Evolutionary conservation across 2,329 filamentous ascomycete genomes (phyloP).

Genomic region (Sclerotinia nivalis): DNA sequence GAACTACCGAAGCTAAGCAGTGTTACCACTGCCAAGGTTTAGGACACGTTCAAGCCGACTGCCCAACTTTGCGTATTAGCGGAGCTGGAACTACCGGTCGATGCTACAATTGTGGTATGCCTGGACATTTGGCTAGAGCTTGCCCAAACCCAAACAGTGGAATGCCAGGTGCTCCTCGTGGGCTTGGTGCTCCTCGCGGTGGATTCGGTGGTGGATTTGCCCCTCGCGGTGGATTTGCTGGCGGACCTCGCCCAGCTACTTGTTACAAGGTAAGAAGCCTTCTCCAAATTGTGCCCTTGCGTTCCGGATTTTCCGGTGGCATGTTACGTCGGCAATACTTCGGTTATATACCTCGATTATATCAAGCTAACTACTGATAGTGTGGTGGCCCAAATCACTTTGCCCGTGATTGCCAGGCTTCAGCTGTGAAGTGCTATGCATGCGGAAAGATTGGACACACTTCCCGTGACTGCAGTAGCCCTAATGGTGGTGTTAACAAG

Average conservation of each 20-base stretch:
- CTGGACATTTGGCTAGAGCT: slow-evolving; percentile 87
- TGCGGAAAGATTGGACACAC: slow-evolving; percentile 65
- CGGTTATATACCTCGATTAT: not conserved
- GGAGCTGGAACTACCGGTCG: slow-evolving; percentile 79
- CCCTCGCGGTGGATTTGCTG: slow-evolving; percentile 73
- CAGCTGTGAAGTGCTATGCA: slow-evolving; percentile 79
- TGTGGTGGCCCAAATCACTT: slow-evolving; percentile 93
- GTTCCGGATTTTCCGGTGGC: not conserved
- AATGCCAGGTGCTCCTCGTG: slow-evolving; percentile 57
- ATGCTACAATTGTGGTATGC: slow-evolving; percentile 95
- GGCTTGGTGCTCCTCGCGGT: slow-evolving; percentile 69
- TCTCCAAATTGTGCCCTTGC: not conserved
- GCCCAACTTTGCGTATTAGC: slow-evolving; percentile 90
- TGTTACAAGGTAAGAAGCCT: slow-evolving; percentile 58
- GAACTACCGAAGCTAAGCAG: slow-evolving; percentile 98
- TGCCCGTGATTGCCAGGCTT: slow-evolving; percentile 75
- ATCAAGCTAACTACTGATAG: slow-evolving; percentile 16
- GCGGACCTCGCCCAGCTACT: slow-evolving; percentile 66
- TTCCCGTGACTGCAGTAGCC: slow-evolving; percentile 43
- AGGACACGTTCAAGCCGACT: slow-evolving; percentile 97
- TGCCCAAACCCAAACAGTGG: slow-evolving; percentile 73
- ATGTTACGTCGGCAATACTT: slow-evolving; percentile 8
- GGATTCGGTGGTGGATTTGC: slow-evolving; percentile 63
- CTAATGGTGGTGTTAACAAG: slow-evolving; percentile 93
- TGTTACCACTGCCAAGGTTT: slow-evolving; percentile 99